These are phyloP conservation scores for Russula lepida DNA, from an alignment of 768 basidiomycete genomes.

Conservation along the genomic window DNA sequence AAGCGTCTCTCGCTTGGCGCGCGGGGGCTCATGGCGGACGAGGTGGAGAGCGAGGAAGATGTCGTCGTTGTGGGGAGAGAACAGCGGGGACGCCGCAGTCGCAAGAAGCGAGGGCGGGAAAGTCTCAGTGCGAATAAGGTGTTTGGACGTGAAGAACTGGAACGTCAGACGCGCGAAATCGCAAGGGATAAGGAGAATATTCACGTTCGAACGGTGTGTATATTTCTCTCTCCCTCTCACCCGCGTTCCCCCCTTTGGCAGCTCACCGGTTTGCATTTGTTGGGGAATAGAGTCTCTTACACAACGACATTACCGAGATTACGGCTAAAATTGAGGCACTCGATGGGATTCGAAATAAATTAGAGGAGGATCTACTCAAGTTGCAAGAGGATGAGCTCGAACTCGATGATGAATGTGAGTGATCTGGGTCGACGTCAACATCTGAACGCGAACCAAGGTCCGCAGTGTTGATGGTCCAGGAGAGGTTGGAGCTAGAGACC, in stretches of 20 bases:
- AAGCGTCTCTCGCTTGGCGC: slow-evolving; percentile 74
- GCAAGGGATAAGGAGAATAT: slow-evolving; percentile 87
- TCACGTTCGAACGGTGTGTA: slow-evolving; percentile 67
- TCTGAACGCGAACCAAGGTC: slow-evolving; percentile 1
- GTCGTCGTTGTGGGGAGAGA: slow-evolving; percentile 48
- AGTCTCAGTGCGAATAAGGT: slow-evolving; percentile 61
- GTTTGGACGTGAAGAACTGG: slow-evolving; percentile 77
- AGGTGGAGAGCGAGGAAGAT: slow-evolving; percentile 67
- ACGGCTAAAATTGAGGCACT: slow-evolving; percentile 82
- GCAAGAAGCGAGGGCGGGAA: slow-evolving; percentile 44
- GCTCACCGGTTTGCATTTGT: slow-evolving; percentile 3
- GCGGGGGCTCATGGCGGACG: slow-evolving; percentile 57
- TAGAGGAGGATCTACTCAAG: slow-evolving; percentile 77
- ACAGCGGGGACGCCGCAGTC: slow-evolving; percentile 37
- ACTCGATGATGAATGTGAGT: slow-evolving; percentile 89
- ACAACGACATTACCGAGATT: slow-evolving; percentile 83
- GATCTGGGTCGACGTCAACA: background rate
- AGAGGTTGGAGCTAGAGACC: slow-evolving; percentile 70
- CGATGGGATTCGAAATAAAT: slow-evolving; percentile 67
- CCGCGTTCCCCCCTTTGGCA: background rate
- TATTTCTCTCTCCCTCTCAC: slow-evolving; percentile 12
- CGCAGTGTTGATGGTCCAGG: slow-evolving; percentile 82
- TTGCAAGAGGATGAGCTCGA: slow-evolving; percentile 94
- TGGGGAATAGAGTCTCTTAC: slow-evolving; percentile 59
- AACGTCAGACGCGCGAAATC: slow-evolving; percentile 80